Evolutionary conservation across 2,329 filamentous ascomycete species (phyloP), one percentile per base, ranked within the genome.

Genomic region (Zalaria sp.): DNA sequence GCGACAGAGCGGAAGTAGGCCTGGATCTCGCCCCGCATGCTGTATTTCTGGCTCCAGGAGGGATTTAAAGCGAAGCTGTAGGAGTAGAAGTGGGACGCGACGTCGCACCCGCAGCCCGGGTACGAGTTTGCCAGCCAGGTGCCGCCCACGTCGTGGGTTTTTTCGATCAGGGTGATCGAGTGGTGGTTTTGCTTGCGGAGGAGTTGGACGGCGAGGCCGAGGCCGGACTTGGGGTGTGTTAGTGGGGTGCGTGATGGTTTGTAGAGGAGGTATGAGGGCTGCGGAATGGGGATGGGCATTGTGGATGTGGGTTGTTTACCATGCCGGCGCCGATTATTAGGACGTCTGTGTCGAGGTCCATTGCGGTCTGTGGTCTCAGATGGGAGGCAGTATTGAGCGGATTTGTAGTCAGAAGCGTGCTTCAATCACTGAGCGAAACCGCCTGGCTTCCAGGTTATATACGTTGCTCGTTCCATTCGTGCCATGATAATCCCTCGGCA

Each of bases 321-420:
- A 64, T 61, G 46, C 67, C 67, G n/a, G 65, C 67, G n/a, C 67
- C 68, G 34, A 70, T 67, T 36, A 71, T 67, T 27, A 70, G 57
- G 42, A 69, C 61, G 48, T 70, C 65, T 3, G 60, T 63, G 46
- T 66, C 62, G 18, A 18, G 18, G 18, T 18, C 18, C 18, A 18
- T 18, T 18, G 18, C 18, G 18, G n/a, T n/a, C 18, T 18, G 18
- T 2, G 18, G 18, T 18, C 18, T 18, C 18, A 18, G 18, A 2
- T 18, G 2, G 18, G 18, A 18, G 18, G 18, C 18, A 2, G 18
- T 18, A 18, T 18, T 18, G n/a, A n/a, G n/a, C n/a, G n/a, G 18
- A 18, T 18, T 18, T 18, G 18, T 18, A 18, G 18, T 18, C 18
- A 2, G 18, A 18, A 18, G 18, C 18, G 18, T 18, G 18, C 18